Base-by-base conservation (phyloP, 352 stramenopile species). In the Globisporangium nunn region DNA sequence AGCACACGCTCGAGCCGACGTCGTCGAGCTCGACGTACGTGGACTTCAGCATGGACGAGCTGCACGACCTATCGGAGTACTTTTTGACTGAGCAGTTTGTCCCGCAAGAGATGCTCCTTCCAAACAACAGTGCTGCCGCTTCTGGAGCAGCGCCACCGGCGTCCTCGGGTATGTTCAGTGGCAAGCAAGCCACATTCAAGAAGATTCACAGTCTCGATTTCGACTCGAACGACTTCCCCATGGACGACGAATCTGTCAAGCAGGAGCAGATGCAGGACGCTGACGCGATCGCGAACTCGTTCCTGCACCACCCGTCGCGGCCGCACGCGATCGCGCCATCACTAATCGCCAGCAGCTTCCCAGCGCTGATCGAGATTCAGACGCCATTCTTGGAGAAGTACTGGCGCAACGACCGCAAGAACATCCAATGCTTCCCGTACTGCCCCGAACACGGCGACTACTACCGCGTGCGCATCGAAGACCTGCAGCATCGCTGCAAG, bases 371-470 rank as follows among this genome's bases (percentile, higher is more conserved):
- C 15, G 70, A 86, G 30, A 88, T 95, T 46, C 72, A 88, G 58
- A 93, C 87, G 14, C 69, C 61, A 8, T 96, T 96, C 68, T 56
- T 94, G 33, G 77, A 90, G 39, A 96, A 96, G 61, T 96, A 96
- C 59, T 96, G 86, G 80, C 84, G 87, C 56, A 96, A 96, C 58
- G 87, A 96, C 52, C 84, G 87, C 46, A 96, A 96, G 69, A 96
- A 96, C 58, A 90, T 96, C 43, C 87, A 96, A 63, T 96, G 87
- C 58, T 96, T 96, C 63, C 87, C 87, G 15, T 92, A 88, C 54
- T 96, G 87, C 40, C 86, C 84, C 6, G 86, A 95, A 41, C 85
- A 94, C 41, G 87, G 87, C 17, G 87, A 96, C 52, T 96, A 96
- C 63, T 95, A 93, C 58, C 81, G 85, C 15, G 85, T 92, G 39